These are phyloP conservation scores for Diaporthe aspalathi DNA, from an alignment of 2,329 filamentous ascomycete species.

Conservation along the genomic window DNA sequence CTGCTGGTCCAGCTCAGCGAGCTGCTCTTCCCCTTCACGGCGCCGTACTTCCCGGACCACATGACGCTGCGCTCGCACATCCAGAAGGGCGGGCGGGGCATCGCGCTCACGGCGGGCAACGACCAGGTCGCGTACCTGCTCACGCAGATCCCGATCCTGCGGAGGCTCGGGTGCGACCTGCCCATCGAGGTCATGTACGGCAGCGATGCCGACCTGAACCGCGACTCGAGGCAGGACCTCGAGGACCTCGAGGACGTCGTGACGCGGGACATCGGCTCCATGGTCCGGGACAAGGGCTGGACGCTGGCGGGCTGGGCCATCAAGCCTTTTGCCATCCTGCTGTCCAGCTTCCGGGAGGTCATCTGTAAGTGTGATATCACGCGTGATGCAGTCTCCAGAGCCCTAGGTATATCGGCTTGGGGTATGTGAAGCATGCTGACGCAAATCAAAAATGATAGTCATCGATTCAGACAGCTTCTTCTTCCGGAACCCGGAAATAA, in stretches of 20 bases:
- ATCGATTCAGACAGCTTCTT: slow-evolving; percentile 59
- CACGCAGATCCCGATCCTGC: slow-evolving; percentile 54
- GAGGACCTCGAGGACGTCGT: slow-evolving; percentile 56
- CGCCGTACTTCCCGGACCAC: slow-evolving; percentile 57
- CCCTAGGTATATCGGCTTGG: neutral
- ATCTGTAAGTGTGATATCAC: slow-evolving; percentile 44
- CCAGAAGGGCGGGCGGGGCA: slow-evolving; percentile 54
- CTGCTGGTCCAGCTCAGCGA: slow-evolving; percentile 53
- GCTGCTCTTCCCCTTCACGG: slow-evolving; percentile 53
- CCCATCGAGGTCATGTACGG: slow-evolving; percentile 56
- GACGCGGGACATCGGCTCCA: slow-evolving; percentile 56
- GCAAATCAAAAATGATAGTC: slow-evolving; percentile 40
- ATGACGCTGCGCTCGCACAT: slow-evolving; percentile 56
- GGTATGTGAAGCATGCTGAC: neutral
- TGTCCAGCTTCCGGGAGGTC: slow-evolving; percentile 59
- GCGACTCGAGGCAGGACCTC: slow-evolving; percentile 54
- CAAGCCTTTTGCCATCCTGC: slow-evolving; percentile 59
- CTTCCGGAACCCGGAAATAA: slow-evolving; percentile 53
- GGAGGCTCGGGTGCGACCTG: slow-evolving; percentile 51
- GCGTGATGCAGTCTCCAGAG: neutral
- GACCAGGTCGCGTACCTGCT: slow-evolving; percentile 55
- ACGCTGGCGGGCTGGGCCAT: slow-evolving; percentile 57
- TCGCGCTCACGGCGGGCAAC: slow-evolving; percentile 58
- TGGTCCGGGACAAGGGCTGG: slow-evolving; percentile 59
- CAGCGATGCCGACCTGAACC: slow-evolving; percentile 56